phyloP scores from a whole-genome alignment of 345 rosid species.

The Salix koriyanagi region DNA sequence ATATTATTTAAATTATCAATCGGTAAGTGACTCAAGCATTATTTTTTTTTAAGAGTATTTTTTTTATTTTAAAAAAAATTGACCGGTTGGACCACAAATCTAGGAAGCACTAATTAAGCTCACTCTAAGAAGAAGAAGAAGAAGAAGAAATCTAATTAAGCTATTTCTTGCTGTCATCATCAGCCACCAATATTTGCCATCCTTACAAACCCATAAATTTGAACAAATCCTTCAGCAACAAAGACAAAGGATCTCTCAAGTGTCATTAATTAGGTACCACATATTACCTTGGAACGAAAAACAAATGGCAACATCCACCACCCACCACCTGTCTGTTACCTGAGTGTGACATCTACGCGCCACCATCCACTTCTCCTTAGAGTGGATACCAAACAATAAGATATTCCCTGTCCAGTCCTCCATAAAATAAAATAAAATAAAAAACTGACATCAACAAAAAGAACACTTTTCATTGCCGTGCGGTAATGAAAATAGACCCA shows the following conservation, averaged over 20 bases:
- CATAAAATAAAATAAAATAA: neutral
- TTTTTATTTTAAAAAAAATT: too few species aligned
- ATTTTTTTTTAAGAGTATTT: too few species aligned
- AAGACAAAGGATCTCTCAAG: neutral
- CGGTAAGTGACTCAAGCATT: too few species aligned
- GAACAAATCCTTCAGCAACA: neutral
- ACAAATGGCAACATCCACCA: neutral
- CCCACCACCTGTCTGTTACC: neutral
- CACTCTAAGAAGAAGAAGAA: too few species aligned
- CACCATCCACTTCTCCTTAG: neutral
- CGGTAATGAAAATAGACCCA: neutral
- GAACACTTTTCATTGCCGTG: neutral
- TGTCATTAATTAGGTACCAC: neutral
- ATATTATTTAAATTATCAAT: too few species aligned
- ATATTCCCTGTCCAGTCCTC: neutral
- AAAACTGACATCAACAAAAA: neutral
- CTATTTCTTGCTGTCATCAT: neutral
- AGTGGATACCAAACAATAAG: neutral
- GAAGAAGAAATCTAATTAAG: too few species aligned
- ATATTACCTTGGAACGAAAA: neutral
- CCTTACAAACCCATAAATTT: neutral
- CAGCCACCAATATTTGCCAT: neutral
- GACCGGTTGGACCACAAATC: too few species aligned
- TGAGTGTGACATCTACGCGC: neutral
- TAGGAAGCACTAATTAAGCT: neutral